Evolutionary conservation across 2,329 filamentous ascomycete species (phyloP), one percentile per base, ranked within the genome.

Genomic region (Pseudogymnoascus pannorum): DNA sequence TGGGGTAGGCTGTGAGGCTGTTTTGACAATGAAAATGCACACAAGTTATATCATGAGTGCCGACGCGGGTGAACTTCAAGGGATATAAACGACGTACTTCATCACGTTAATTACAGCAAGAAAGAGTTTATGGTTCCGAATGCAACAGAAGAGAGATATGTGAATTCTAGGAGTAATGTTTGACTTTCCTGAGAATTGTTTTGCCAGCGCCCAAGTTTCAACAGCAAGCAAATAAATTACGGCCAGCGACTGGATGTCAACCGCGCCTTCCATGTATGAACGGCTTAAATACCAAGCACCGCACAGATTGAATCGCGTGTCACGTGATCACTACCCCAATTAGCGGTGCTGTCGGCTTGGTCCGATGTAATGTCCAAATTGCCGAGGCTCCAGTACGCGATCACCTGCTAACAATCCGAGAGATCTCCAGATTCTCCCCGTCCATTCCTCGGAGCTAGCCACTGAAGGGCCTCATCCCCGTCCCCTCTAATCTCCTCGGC

Each of bases 401-500:
- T 51, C 44, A 51, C 44, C 44, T 51, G 44, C 44, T 51, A 51
- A 51, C 24, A 51, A n/a, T 51, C 44, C 44, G 44, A 51, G 24
- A 51, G 44, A 51, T 51, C 44, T 51, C 44, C 44, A 51, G 44
- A 51, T 29, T 44, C 40, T 44, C 20, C 40, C 40, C 40, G 7
- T 44, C 11, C 40, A 44, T 44, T 51, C 44, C 44, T 51, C 44
- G 44, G 44, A 29, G 44, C 44, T 51, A 51, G 29, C 24, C 14
- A 51, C 44, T 51, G 44, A 51, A 51, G 44, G 44, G 44, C 44
- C 44, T 51, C 44, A 51, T 51, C 44, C 44, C 44, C 22, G 44
- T 61, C 57, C 14, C 14, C 59, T 64, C 60, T 36, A 61, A 61
- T 38, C 60, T 60, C 57, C 29, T 62, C 58, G 44, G 44, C 24